phyloP scores from a whole-genome alignment of 495 filamentous ascomycete species.

The Penicillium angulare region DNA sequence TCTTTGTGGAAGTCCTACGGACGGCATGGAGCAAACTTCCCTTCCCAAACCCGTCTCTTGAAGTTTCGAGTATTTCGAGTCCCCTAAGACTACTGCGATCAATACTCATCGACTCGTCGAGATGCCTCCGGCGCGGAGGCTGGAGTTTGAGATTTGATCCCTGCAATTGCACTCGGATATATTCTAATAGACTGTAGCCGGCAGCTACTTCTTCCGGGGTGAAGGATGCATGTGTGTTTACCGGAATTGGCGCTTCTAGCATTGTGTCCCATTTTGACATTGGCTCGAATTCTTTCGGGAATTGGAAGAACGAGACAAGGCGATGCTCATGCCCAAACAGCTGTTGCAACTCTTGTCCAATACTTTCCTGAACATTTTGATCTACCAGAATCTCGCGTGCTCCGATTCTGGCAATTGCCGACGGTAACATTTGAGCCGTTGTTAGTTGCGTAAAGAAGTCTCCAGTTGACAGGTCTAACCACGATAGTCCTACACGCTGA shows the following conservation, averaged over 20 bases:
- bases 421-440: constrained; percentile 66
- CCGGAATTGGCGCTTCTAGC: constrained; percentile 63
- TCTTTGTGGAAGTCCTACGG: constrained; percentile 85
- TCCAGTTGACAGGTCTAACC: constrained; percentile 93
- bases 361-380: constrained; percentile 50
- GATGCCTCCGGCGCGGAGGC: constrained; percentile 69
- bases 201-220: constrained; percentile 54
- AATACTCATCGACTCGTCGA: constrained; percentile 78
- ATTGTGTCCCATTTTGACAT: constrained; percentile 70
- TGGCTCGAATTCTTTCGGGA: constrained; percentile 28
- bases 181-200: constrained; percentile 74
- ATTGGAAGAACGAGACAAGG: constrained; percentile 43
- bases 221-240: constrained; percentile 40
- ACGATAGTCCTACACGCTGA: constrained; percentile 73
- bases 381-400: constrained; percentile 85
- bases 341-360: constrained; percentile 42
- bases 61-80: constrained; percentile 82
- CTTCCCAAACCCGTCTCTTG: constrained; percentile 68
- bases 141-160: constrained; percentile 81
- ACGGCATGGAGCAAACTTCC: constrained; percentile 88
- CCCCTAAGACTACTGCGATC: constrained; percentile 88
- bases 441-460: constrained; percentile 88
- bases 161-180: constrained; percentile 75
- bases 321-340: constrained; percentile 44
- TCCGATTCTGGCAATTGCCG: constrained; percentile 75